A percentile compares a stretch with the other conserved stretches of the same genome.
phyloP scores from a whole-genome alignment of 2,329 filamentous ascomycete species.

The Tolypocladium amazonense region DNA sequence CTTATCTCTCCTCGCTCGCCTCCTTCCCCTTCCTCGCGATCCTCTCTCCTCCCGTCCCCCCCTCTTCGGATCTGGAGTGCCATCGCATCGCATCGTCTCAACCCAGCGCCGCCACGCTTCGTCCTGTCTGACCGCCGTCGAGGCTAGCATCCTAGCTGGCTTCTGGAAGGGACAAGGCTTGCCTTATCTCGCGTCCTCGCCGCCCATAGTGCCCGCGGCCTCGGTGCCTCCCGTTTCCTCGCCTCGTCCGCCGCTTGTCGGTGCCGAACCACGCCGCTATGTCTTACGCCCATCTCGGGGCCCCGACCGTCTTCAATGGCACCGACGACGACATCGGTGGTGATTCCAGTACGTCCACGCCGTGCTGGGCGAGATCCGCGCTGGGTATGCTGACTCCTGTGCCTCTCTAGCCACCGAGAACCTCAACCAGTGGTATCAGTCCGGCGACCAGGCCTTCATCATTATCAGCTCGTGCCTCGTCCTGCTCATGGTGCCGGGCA shows the following conservation, averaged over 20 bases:
- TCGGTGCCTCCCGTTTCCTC: neutral
- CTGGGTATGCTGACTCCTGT: neutral
- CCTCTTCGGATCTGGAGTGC: neutral
- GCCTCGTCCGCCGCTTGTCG: conserved; percentile 4
- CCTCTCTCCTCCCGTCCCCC: neutral
- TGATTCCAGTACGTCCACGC: conserved; percentile 56
- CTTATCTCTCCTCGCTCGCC: neutral
- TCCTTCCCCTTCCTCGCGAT: neutral
- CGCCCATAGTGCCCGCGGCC: neutral
- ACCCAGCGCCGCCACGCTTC: neutral
- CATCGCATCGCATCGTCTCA: neutral
- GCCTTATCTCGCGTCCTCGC: neutral
- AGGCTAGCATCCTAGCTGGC: neutral
- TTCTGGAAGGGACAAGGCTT: neutral
- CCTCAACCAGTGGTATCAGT: conserved; percentile 89
- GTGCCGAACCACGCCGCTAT: conserved; percentile 21
- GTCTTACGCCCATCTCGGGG: conserved; percentile 50
- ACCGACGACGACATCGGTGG: conserved; percentile 57
- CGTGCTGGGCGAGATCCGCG: neutral
- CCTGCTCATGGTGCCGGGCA: conserved; percentile 90
- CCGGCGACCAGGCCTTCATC: conserved; percentile 92
- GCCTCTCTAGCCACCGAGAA: conserved; percentile 59
- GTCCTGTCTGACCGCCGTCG: neutral
- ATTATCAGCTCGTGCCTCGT: conserved; percentile 86
- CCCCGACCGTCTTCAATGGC: conserved; percentile 52